A percentile compares a stretch with the other conserved stretches of the same genome.
These are phyloP conservation scores for Exophiala sideris DNA, from an alignment of 2,329 filamentous ascomycete species.

Conservation along the genomic window DNA sequence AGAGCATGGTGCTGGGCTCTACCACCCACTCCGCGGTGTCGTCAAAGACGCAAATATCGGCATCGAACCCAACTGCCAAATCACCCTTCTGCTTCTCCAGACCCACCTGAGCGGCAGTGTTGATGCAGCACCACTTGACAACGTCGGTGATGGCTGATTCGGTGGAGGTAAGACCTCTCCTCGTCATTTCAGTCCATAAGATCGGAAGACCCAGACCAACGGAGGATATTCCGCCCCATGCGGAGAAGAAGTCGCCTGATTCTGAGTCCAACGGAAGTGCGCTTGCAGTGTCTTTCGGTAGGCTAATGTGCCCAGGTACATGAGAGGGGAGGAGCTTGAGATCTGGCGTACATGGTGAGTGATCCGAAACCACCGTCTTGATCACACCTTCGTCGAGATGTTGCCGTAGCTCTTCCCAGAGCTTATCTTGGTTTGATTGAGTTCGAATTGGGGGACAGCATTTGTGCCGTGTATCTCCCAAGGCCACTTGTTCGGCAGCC, in stretches of 20 bases:
- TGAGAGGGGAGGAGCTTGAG: constrained; percentile 79
- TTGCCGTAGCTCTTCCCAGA: constrained; percentile 75
- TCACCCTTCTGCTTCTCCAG: constrained; percentile 78
- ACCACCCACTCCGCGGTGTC: constrained; percentile 76
- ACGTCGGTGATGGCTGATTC: constrained; percentile 66
- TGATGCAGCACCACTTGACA: constrained; percentile 77
- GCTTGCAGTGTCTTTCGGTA: constrained; percentile 26
- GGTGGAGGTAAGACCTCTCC: constrained; percentile 52
- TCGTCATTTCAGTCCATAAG: constrained; percentile 72
- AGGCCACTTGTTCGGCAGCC: constrained; percentile 73
- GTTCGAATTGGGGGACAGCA: constrained; percentile 90
- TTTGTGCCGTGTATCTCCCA: constrained; percentile 89
- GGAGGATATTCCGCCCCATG: constrained; percentile 94
- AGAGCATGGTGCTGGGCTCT: constrained; percentile 76
- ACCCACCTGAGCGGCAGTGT: constrained; percentile 85
- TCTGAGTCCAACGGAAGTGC: constrained; percentile 34
- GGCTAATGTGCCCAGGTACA: constrained; percentile 51
- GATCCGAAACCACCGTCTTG: constrained; percentile 87
- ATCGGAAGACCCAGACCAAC: constrained; percentile 92
- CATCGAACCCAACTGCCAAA: constrained; percentile 76
- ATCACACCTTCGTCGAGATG: constrained; percentile 71
- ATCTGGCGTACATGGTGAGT: constrained; percentile 93
- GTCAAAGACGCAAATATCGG: constrained; percentile 89
- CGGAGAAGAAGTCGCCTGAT: constrained; percentile 84
- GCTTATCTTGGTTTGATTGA: constrained; percentile 72